These are phyloP conservation scores for Lentinus brumalis DNA, from an alignment of 768 basidiomycete species.

Conservation along the genomic window DNA sequence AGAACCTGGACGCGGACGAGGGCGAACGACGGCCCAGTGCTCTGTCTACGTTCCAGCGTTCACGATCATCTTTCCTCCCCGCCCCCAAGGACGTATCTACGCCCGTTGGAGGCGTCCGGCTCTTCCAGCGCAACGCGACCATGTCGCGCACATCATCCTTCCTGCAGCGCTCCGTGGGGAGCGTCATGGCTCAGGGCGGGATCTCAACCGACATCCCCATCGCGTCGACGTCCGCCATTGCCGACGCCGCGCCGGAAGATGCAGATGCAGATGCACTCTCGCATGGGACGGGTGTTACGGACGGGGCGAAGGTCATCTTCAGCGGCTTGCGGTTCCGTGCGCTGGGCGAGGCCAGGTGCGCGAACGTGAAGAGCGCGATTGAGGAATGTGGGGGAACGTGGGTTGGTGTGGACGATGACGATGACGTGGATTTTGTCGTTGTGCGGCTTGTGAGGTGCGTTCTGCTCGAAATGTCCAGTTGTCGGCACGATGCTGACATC, in stretches of 20 bases:
- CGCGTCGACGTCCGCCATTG: conserved; percentile 12
- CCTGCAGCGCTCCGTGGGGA: conserved; percentile 10
- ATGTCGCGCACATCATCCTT: conserved; percentile 7
- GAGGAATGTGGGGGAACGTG: conserved; percentile 59
- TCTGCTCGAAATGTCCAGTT: not conserved
- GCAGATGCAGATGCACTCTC: not conserved
- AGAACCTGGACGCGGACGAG: conserved; percentile 3
- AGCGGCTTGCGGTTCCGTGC: conserved; percentile 56
- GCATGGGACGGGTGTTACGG: conserved; percentile 7
- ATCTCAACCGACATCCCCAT: conserved; percentile 10
- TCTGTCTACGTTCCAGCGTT: conserved; percentile 63
- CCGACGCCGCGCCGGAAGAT: conserved; percentile 4
- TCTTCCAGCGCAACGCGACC: conserved; percentile 16
- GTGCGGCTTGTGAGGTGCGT: conserved; percentile 74
- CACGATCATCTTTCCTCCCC: conserved; percentile 70
- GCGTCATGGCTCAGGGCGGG: conserved; percentile 8
- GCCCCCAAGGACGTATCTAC: conserved; percentile 35
- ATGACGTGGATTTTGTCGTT: conserved; percentile 62
- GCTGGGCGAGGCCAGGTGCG: conserved; percentile 66
- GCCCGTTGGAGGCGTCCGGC: conserved; percentile 5
- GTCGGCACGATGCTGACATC: too few relatives aligned
- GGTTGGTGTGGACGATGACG: conserved; percentile 42
- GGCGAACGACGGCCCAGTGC: conserved; percentile 33
- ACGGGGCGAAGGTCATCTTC: conserved; percentile 44
- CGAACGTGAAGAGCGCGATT: conserved; percentile 60